phyloP scores from a whole-genome alignment of 345 rosid species.

The Populus pruinosa region DNA sequence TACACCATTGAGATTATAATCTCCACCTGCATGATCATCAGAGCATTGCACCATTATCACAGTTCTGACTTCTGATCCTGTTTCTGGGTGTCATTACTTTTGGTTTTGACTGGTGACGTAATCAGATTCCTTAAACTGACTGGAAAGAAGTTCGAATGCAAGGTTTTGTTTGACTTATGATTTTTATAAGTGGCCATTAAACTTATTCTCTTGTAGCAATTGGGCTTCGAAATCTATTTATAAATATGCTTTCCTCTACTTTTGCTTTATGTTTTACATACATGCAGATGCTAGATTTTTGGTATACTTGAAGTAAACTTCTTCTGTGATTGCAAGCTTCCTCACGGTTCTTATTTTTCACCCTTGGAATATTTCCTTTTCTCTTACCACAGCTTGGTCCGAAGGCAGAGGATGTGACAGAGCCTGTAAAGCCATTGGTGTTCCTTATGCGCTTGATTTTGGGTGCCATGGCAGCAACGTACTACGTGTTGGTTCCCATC shows the following conservation, averaged over 20 bases:
- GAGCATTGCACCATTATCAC: too few species aligned
- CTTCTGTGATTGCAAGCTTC: neutral
- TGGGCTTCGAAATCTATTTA: neutral
- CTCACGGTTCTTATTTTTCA: neutral
- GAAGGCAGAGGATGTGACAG: slow-evolving; percentile 72
- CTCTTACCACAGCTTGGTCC: slow-evolving; percentile 69
- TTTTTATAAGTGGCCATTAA: neutral
- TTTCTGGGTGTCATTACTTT: neutral
- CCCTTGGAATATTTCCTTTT: neutral
- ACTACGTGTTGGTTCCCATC: slow-evolving; percentile 78
- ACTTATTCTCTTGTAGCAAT: neutral
- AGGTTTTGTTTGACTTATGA: neutral
- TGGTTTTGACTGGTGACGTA: neutral
- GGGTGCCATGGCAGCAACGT: slow-evolving; percentile 73
- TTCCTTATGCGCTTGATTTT: slow-evolving; percentile 66
- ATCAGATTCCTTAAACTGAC: neutral
- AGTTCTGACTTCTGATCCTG: neutral
- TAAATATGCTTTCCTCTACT: neutral
- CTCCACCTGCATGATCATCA: neutral
- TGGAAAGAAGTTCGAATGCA: neutral
- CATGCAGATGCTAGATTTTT: neutral
- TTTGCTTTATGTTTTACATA: neutral
- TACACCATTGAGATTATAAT: neutral
- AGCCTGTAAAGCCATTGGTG: slow-evolving; percentile 65
- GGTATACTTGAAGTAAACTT: neutral